These are phyloP conservation scores for Aschersonia sp. DNA, from an alignment of 2,329 filamentous ascomycete species.

Conservation along the genomic window DNA sequence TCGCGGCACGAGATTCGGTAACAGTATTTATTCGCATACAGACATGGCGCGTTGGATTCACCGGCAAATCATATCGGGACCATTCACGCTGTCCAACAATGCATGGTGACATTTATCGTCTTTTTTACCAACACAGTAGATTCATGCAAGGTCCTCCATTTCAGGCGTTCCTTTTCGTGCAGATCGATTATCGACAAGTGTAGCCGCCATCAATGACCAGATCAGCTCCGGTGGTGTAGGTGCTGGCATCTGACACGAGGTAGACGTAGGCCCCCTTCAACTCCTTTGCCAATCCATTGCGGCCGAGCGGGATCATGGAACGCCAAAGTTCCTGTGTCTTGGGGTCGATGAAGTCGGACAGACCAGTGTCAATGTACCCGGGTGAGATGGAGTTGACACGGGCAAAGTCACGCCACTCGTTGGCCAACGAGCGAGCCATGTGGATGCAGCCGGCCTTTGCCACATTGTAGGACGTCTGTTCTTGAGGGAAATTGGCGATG, in stretches of 20 bases:
- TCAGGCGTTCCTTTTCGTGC: not conserved
- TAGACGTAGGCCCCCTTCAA: slow-evolving; percentile 70
- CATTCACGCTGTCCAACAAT: too few species aligned
- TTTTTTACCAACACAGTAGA: not conserved
- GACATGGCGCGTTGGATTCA: too few species aligned
- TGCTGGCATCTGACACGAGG: slow-evolving; percentile 59
- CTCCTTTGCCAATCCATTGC: slow-evolving; percentile 54
- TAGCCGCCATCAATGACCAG: slow-evolving; percentile 63
- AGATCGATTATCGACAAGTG: slow-evolving; percentile 23
- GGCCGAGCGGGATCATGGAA: slow-evolving; percentile 59
- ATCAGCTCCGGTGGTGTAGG: slow-evolving; percentile 60
- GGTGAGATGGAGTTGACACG: slow-evolving; percentile 53
- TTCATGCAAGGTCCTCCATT: too few species aligned
- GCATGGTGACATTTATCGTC: not conserved
- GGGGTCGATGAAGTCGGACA: slow-evolving; percentile 48
- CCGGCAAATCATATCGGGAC: too few species aligned
- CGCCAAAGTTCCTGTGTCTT: slow-evolving; percentile 61
- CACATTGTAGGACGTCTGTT: slow-evolving; percentile 54
- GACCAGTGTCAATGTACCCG: slow-evolving; percentile 54
- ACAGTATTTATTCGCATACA: too few species aligned
- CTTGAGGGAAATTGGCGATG: slow-evolving; percentile 55
- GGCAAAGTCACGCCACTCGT: slow-evolving; percentile 57
- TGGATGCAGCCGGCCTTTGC: slow-evolving; percentile 43
- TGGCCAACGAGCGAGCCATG: slow-evolving; percentile 32
- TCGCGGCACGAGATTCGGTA: too few species aligned